Conservation (phyloP, 345 rosid species). For the Eucalyptus lansdowneana region DNA sequence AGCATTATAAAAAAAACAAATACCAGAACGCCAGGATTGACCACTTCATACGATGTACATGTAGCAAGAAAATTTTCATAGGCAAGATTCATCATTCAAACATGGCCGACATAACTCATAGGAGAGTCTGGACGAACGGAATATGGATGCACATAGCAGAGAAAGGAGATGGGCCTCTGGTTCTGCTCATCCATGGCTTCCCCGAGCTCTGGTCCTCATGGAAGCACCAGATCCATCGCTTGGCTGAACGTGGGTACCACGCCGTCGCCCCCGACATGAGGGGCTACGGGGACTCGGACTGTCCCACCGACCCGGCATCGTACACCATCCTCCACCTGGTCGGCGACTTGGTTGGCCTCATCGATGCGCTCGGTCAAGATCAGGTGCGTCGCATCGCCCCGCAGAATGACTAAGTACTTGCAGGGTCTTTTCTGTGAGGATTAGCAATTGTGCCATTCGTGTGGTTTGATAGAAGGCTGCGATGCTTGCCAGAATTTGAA, state of each 20-base stretch:
- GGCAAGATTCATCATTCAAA: neutral
- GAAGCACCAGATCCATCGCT: conserved; percentile 10
- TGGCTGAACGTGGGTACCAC: conserved; percentile 8
- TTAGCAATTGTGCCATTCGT: too few species aligned
- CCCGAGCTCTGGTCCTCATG: conserved; percentile 19
- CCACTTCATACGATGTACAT: neutral
- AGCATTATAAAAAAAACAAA: neutral
- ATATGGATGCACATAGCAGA: conserved; percentile 17
- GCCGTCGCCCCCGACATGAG: conserved; percentile 19
- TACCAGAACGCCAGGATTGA: neutral
- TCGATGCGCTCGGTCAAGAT: neutral
- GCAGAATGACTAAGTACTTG: neutral
- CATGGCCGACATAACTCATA: neutral
- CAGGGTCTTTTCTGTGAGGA: neutral
- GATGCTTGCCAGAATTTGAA: neutral
- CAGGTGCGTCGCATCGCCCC: neutral
- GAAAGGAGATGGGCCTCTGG: conserved; percentile 6
- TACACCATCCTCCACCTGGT: conserved; percentile 3
- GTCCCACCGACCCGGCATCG: neutral
- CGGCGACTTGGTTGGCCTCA: conserved; percentile 15
- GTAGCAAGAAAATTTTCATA: neutral
- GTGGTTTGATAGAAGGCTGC: neutral
- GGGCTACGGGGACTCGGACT: conserved; percentile 13
- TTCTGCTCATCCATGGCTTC: conserved; percentile 26
- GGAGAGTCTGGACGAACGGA: conserved; percentile 5